Base-by-base conservation (phyloP, 495 filamentous ascomycete genomes). In the Aspergillus wentii region DNA sequence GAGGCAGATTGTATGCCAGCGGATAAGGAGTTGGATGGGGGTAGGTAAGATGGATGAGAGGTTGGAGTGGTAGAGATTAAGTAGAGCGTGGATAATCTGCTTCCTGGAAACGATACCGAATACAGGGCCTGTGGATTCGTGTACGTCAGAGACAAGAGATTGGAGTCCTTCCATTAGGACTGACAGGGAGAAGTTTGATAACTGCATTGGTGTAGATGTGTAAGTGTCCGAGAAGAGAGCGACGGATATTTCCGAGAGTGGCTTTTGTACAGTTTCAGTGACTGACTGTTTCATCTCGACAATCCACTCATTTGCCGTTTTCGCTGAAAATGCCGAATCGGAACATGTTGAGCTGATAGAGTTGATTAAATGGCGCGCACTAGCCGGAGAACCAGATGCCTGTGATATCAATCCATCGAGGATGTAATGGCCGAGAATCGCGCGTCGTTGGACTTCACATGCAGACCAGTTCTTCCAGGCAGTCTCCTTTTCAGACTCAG, bases 341-440 rank as follows among this genome's bases (percentile, higher is more conserved):
- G 49, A 48, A 28, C 41, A 31, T 5, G 48, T 36, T 1, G 27
- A 37, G 8, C 31, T 28, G 18, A 46, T 30, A 16, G 27, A 37
- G 30, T 46, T 51, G 3, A 51, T 44, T 18, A 51, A 28, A 33
- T 51, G 48, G 11, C 40, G 44, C 33, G 48, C 40, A 23, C 39
- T 43, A 3, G 43, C 25, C 25, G 43, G 48, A 8, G 48, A 43
- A 1, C 48, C 48, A 5, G 48, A 51, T 17, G 43, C 40, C 30
- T 51, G 48, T 3, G 48, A 51, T 20, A 51, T 47, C 3, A 47
- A n/a, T 3, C 48, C 48, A 31, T 51, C 40, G n/a, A 46, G 40
- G 8, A 51, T 26, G 17, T 51, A 51, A 25, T 46, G 41, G 17
- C 35, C 39, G 2, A 46, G 16, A 5, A 51, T 43, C 13, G 35